Evolutionary conservation across 805 yeast genomes (phyloP).

Genomic region (Schizosaccharomyces lindneri): DNA sequence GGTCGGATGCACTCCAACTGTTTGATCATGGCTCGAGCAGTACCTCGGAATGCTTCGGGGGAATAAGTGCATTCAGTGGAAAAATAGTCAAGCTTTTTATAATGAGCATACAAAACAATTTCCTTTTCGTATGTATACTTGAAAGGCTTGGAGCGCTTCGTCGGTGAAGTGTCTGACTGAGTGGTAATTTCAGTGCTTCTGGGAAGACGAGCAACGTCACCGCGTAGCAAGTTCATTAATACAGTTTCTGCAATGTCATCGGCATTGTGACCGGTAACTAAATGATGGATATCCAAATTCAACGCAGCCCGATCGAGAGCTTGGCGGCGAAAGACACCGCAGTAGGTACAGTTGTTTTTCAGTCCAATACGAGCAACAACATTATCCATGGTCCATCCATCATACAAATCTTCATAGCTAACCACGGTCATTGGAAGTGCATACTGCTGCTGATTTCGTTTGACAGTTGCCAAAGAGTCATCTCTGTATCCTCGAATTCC

Average conservation of each 20-base stretch:
- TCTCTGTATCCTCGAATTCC: constrained; percentile 94
- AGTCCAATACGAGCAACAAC: constrained; percentile 86
- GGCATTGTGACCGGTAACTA: constrained; percentile 95
- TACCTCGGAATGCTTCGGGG: constrained; percentile 95
- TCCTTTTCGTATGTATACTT: constrained; percentile 92
- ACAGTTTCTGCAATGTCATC: constrained; percentile 99
- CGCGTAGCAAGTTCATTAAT: constrained; percentile 75
- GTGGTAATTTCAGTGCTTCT: constrained; percentile 72
- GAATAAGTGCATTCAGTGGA: constrained; percentile 96
- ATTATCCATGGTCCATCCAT: constrained; percentile 94
- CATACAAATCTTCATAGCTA: constrained; percentile 62
- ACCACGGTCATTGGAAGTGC: constrained; percentile 56
- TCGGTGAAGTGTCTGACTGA: constrained; percentile 54
- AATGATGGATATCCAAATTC: constrained; percentile 60
- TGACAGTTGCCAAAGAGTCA: constrained; percentile 89
- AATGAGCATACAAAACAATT: constrained; percentile 89
- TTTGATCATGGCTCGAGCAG: constrained; percentile 79
- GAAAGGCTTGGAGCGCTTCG: constrained; percentile 84
- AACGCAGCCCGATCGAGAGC: constrained; percentile 92
- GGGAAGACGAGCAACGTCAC: constrained; percentile 85
- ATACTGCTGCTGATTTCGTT: constrained; percentile 71
- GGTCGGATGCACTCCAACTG: constrained; percentile 77
- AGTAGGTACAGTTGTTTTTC: constrained; percentile 83
- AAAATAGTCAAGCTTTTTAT: constrained; percentile 80
- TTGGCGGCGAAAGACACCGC: constrained; percentile 92